A percentile compares a stretch with the other conserved stretches of the same genome.
Evolutionary conservation across 78 protist genomes (phyloP).

Genomic region (Dictyostelium citrinum): DNA sequence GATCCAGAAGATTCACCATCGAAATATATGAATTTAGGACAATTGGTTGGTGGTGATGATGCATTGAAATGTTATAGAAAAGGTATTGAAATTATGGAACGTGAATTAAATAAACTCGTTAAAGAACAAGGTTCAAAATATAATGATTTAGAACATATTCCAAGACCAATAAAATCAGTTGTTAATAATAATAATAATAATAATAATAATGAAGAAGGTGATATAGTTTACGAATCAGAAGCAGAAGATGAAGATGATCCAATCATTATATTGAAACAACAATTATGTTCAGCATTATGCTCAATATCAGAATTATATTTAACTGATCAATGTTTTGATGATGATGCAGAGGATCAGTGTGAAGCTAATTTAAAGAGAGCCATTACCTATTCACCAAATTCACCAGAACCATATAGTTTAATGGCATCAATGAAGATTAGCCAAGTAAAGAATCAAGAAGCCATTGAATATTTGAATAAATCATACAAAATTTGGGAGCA

Average conservation of each 20-base stretch:
- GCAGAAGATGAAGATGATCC: slow-evolving; percentile 38
- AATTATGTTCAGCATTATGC: slow-evolving; percentile 73
- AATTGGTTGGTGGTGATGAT: slow-evolving; percentile 60
- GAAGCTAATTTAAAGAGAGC: slow-evolving; percentile 42
- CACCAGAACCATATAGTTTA: slow-evolving; percentile 73
- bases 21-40: slow-evolving; percentile 62
- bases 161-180: not conserved
- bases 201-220: not conserved
- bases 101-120: not conserved
- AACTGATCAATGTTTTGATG: slow-evolving; percentile 82
- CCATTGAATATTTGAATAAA: slow-evolving; percentile 8
- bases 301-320: slow-evolving; percentile 74
- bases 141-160: not conserved
- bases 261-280: slow-evolving; percentile 3
- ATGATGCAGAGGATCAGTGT: slow-evolving; percentile 69
- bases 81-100: slow-evolving; percentile 58
- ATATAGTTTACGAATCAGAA: slow-evolving; percentile 29
- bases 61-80: slow-evolving; percentile 29
- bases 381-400: slow-evolving; percentile 18
- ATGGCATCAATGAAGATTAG: slow-evolving; percentile 78
- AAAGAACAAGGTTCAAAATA: not conserved
- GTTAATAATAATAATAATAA: not conserved
- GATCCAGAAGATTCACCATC: slow-evolving; percentile 36
- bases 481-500: slow-evolving; percentile 68
- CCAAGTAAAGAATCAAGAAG: slow-evolving; percentile 62